Conservation (phyloP, 768 basidiomycete species). For the Pisolithus sp. region DNA sequence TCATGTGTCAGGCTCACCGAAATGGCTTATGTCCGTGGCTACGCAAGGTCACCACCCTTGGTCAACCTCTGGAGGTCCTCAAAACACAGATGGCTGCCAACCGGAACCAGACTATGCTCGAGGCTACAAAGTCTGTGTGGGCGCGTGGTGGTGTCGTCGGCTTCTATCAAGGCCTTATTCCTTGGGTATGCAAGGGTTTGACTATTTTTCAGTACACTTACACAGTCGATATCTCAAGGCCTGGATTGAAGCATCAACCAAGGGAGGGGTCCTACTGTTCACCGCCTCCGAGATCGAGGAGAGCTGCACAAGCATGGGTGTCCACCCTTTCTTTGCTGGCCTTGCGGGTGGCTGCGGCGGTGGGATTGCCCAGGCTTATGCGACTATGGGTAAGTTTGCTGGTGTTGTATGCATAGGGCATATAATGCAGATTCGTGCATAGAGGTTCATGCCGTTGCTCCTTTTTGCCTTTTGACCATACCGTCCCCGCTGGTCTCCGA, state of each 20-base stretch:
- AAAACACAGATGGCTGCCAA: conserved; percentile 99
- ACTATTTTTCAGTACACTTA: neutral
- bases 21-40: conserved; percentile 1
- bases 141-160: conserved; percentile 82
- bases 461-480: conserved; percentile 9
- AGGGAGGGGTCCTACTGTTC: conserved; percentile 94
- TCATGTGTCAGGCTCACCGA: neutral
- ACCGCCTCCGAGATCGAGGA: conserved; percentile 93
- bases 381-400: conserved; percentile 88
- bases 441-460: conserved; percentile 16
- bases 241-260: conserved; percentile 99
- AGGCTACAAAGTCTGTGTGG: conserved; percentile 85
- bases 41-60: conserved; percentile 87
- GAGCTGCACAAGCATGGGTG: conserved; percentile 52
- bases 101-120: conserved; percentile 82
- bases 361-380: conserved; percentile 96
- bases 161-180: conserved; percentile 97
- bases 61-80: conserved; percentile 95
- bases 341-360: conserved; percentile 96
- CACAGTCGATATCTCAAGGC: conserved; percentile 46
- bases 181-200: conserved; percentile 64
- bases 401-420: conserved; percentile 1
- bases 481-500: conserved; percentile 7
- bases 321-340: conserved; percentile 78
- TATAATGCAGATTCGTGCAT: conserved; percentile 11